Evolutionary conservation across 1,284 basidiomycete species (phyloP).

Genomic region (Heterobasidion irregulare): DNA sequence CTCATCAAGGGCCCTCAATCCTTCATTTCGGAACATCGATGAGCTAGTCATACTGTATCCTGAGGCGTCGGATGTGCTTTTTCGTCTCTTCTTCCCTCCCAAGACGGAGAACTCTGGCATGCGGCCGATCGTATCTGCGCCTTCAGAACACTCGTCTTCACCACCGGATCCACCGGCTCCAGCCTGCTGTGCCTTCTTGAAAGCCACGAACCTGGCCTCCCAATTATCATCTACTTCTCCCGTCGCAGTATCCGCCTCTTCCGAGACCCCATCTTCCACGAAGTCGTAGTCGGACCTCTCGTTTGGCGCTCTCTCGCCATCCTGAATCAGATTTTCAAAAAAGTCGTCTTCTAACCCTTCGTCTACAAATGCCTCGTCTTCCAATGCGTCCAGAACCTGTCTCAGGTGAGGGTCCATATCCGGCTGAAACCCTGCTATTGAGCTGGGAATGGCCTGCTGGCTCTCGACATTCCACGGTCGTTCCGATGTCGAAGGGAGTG

Average conservation of each 20-base stretch:
- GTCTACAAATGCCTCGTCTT: conserved; percentile 92
- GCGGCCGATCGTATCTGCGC: conserved; percentile 71
- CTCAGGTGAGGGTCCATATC: conserved; percentile 96
- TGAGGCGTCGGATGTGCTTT: conserved; percentile 75
- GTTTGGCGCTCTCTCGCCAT: conserved; percentile 56
- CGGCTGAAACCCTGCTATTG: conserved; percentile 85
- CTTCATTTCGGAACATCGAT: conserved; percentile 90
- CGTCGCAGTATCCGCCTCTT: conserved; percentile 20
- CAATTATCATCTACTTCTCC: conserved; percentile 36
- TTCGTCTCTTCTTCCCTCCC: conserved; percentile 70
- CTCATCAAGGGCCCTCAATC: conserved; percentile 85
- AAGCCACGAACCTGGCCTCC: conserved; percentile 72
- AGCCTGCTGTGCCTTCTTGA: conserved; percentile 46
- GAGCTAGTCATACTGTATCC: conserved; percentile 97
- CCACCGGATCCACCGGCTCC: conserved; percentile 26
- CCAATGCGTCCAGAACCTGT: conserved; percentile 90
- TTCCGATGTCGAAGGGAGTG: conserved; percentile 66
- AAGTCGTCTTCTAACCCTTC: conserved; percentile 66
- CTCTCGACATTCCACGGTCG: conserved; percentile 70
- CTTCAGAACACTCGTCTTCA: conserved; percentile 54
- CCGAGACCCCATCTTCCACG: conserved; percentile 46
- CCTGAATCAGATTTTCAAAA: conserved; percentile 64
- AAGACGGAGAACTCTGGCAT: conserved; percentile 68
- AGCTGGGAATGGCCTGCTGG: conserved; percentile 70
- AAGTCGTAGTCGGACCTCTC: conserved; percentile 65